Conservation (phyloP, 2,329 filamentous ascomycete species). For the Aspergillus intermedius region DNA sequence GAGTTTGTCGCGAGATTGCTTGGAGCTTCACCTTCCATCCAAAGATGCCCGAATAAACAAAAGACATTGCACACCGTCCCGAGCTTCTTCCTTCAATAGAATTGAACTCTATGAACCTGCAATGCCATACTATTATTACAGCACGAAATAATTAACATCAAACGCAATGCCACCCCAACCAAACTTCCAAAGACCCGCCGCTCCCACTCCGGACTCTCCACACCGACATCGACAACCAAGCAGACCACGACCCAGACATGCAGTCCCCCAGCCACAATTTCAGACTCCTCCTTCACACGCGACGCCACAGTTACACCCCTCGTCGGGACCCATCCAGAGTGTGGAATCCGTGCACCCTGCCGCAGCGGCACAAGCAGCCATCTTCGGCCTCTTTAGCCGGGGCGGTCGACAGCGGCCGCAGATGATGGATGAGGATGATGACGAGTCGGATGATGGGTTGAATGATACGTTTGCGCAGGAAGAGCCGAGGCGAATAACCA, state of each 20-base stretch:
- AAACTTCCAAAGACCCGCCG: conserved; percentile 11
- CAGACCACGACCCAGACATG: conserved; percentile 9
- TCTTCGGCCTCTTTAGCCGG: conserved; percentile 16
- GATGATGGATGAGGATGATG: conserved; percentile 10
- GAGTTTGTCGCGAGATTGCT: background rate
- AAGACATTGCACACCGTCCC: background rate
- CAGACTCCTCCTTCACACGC: conserved; percentile 26
- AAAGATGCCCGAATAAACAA: background rate
- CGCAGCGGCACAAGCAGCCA: conserved; percentile 16
- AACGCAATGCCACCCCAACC: conserved; percentile 18
- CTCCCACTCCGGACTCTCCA: conserved; percentile 4
- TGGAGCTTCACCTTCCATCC: background rate
- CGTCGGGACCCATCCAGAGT: conserved; percentile 19
- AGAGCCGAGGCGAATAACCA: conserved; percentile 7
- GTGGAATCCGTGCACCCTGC: conserved; percentile 15
- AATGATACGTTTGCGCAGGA: conserved; percentile 4
- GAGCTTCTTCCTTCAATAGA: background rate
- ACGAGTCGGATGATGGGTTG: conserved; percentile 10
- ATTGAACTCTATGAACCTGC: background rate
- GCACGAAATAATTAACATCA: background rate
- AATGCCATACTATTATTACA: background rate
- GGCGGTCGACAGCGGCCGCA: conserved; percentile 6
- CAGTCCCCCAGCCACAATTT: conserved; percentile 17
- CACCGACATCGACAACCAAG: conserved; percentile 7
- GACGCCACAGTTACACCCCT: conserved; percentile 21